Base-by-base conservation (phyloP, 768 basidiomycete genomes). In the Leccinellum rugosiceps region DNA sequence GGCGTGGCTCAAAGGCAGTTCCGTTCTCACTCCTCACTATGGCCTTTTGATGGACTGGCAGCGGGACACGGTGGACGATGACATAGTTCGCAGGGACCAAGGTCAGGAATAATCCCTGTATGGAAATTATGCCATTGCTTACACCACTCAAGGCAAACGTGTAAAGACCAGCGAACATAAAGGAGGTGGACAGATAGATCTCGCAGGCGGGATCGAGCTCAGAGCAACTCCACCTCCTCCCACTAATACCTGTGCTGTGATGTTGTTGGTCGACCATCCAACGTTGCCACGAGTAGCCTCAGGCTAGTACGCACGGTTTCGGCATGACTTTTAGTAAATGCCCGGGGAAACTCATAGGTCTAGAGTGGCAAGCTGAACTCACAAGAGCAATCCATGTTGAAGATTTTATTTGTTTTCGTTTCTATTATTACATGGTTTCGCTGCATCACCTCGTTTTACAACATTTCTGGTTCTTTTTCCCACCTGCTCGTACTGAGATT, bases 201-300 rank as follows among this genome's bases (percentile, higher is more conserved):
- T 86, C 17, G 77, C 86, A n/a, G 86, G 86, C 6, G 87, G 86
- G 7, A 87, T 79, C 68, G 87, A 85, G 69, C 70, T 83, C 46
- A 78, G 59, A 73, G 19, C 15, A n/a, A n/a, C 48, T 53, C 14
- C 53, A 62, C 56, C n/a, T 65, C 26, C 53, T 7, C 25, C 44
- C 15, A 41, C 54, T 59, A 44, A 47, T 30, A 43, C 50, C 46
- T 35, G 48, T 32, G 41, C 45, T 61, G 52, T 38, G 32, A 14
- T 46, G 25, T 38, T 17, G 15, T 53, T 43, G 38, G 55, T 52
- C 23, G 25, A 44, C 28, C 25, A 7, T 43, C 19, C 11, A 43
- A n/a, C 31, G 52, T 55, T 6, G 30, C 28, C 34, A 31, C 13
- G 45, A 21, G 41, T n/a, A 54, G 41, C n/a, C n/a, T n/a, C n/a